phyloP scores from a whole-genome alignment of 139 green algal genomes.

The Tetraselmis chui region DNA sequence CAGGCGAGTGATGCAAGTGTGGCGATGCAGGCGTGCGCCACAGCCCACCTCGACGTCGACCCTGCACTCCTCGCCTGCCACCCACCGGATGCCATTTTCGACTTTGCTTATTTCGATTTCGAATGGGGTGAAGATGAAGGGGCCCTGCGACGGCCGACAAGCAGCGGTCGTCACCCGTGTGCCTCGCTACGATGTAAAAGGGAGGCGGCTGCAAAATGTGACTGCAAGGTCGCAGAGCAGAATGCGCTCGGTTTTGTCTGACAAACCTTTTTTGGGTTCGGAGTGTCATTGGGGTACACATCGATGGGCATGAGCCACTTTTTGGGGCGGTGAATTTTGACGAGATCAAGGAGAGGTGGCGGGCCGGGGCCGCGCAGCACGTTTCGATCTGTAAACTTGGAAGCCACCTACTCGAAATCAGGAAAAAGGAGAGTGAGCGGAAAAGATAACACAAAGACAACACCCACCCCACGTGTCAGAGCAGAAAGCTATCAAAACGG shows the following conservation, averaged over 20 bases:
- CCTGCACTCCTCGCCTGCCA: neutral
- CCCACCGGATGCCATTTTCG: neutral
- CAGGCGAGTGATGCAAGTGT: too few relatives aligned
- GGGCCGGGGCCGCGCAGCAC: neutral
- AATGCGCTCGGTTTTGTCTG: too few relatives aligned
- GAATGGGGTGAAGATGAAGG: neutral
- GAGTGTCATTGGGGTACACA: neutral
- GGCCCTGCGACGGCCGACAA: neutral
- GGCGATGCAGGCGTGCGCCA: too few relatives aligned
- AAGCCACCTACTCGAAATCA: neutral
- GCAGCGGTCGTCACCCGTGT: too few relatives aligned
- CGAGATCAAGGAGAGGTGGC: neutral
- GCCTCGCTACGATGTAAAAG: too few relatives aligned
- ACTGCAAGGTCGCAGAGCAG: too few relatives aligned
- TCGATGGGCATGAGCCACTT: neutral
- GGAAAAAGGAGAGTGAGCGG: too few relatives aligned
- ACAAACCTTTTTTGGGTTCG: neutral
- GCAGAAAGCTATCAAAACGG: too few relatives aligned
- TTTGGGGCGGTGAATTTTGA: neutral
- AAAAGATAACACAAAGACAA: too few relatives aligned
- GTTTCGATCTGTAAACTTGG: neutral
- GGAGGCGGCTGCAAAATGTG: too few relatives aligned
- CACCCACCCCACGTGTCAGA: too few relatives aligned
- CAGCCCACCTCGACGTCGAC: neutral
- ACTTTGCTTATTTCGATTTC: neutral